These are phyloP conservation scores for Mucor velutinosus DNA, from an alignment of 371 early-diverging fungal species.

Conservation along the genomic window DNA sequence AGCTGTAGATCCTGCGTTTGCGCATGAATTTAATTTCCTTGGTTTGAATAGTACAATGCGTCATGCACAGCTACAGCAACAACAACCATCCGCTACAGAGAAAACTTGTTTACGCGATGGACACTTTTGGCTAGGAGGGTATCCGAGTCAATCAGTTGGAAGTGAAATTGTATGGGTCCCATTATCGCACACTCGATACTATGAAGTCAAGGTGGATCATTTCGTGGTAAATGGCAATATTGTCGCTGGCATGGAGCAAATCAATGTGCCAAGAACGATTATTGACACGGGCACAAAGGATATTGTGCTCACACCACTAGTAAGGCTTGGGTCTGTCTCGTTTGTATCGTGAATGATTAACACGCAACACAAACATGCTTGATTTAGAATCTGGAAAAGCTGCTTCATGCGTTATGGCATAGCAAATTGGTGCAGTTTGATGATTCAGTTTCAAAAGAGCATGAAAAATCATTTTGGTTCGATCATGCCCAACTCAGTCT, in stretches of 20 bases:
- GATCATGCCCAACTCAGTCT: conserved; percentile 7
- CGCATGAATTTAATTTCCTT: conserved; percentile 9
- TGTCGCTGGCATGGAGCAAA: background rate
- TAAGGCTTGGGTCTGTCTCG: background rate
- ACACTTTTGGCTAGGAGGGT: conserved; percentile 14
- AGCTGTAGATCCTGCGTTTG: conserved; percentile 4
- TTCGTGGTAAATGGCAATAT: conserved; percentile 8
- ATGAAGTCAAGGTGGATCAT: conserved; percentile 8
- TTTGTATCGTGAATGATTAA: no score
- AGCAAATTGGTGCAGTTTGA: conserved; percentile 14
- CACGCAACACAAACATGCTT: no score
- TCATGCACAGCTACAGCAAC: background rate
- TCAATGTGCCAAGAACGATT: conserved; percentile 14
- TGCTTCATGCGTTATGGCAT: conserved; percentile 14
- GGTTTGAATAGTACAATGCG: background rate
- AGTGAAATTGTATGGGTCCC: conserved; percentile 19
- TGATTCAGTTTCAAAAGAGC: conserved; percentile 8
- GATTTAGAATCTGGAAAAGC: conserved; percentile 7
- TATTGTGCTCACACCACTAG: conserved; percentile 2
- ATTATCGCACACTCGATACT: conserved; percentile 2
- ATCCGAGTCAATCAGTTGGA: conserved; percentile 11
- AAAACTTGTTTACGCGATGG: conserved; percentile 8
- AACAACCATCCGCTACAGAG: background rate
- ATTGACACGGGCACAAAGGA: conserved; percentile 12
- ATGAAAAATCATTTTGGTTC: conserved; percentile 12